Evolutionary conservation across 2,329 filamentous ascomycete species (phyloP).

Genomic region (Hymenoscyphus scutula): DNA sequence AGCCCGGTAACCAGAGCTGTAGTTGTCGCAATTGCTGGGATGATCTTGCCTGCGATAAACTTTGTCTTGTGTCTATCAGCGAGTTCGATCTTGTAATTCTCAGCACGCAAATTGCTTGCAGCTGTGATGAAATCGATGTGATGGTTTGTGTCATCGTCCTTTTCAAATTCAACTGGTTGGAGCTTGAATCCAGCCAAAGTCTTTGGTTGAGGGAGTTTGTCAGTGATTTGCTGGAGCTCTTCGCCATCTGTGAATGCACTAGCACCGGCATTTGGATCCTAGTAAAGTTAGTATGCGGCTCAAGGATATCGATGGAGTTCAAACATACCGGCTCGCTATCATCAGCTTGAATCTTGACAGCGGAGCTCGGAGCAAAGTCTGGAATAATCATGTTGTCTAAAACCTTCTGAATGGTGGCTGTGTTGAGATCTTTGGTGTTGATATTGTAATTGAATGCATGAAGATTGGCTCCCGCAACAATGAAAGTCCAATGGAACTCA

Average conservation of each 20-base stretch:
- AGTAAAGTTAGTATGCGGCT: conserved; percentile 26
- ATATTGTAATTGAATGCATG: conserved; percentile 99
- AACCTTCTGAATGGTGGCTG: conserved; percentile 72
- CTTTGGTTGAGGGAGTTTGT: conserved; percentile 73
- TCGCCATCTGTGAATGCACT: conserved; percentile 65
- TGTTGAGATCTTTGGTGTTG: conserved; percentile 72
- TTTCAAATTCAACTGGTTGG: conserved; percentile 92
- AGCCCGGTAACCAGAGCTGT: conserved; percentile 93
- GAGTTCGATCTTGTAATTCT: conserved; percentile 95
- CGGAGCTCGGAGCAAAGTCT: conserved; percentile 86
- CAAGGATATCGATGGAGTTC: conserved; percentile 19
- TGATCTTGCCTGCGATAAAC: conserved; percentile 99
- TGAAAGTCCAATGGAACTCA: conserved; percentile 81
- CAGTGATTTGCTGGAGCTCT: conserved; percentile 71
- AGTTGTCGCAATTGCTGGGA: conserved; percentile 95
- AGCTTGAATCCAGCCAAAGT: conserved; percentile 85
- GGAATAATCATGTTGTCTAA: conserved; percentile 92
- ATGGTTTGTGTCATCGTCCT: conserved; percentile 96
- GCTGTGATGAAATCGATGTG: conserved; percentile 99
- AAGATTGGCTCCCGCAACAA: conserved; percentile 84
- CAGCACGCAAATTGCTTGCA: conserved; percentile 90
- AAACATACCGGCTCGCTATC: conserved; percentile 77
- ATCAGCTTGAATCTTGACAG: conserved; percentile 94
- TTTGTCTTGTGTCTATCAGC: conserved; percentile 98
- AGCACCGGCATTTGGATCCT: conserved; percentile 71